A percentile compares a stretch with the other conserved stretches of the same genome.
Conservation (phyloP, 768 basidiomycete genomes). For the Hygrophoropsis aurantiaca region DNA sequence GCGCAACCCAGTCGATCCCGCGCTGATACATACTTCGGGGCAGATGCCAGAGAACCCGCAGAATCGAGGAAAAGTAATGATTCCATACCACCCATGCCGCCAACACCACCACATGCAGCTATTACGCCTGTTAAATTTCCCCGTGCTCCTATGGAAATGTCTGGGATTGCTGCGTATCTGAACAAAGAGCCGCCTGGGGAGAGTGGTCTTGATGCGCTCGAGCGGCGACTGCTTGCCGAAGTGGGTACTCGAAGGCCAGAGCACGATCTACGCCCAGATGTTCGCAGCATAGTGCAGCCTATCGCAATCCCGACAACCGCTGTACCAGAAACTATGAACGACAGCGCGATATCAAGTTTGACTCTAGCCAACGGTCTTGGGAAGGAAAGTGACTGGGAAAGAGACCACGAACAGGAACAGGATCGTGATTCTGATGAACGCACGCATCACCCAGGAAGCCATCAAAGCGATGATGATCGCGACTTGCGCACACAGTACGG, state of each 20-base stretch:
- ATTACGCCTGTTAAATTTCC: constrained; percentile 33
- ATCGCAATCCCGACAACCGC: constrained; percentile 36
- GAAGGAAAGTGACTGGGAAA: constrained; percentile 3
- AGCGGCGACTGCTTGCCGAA: constrained; percentile 64
- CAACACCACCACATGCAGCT: constrained; percentile 54
- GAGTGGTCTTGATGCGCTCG: constrained; percentile 72
- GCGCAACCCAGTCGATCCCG: constrained; percentile 15
- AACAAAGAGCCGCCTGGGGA: constrained; percentile 29
- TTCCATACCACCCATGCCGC: constrained; percentile 32
- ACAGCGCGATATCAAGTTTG: constrained; percentile 49
- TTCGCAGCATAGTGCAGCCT: constrained; percentile 37
- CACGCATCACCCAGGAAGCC: constrained; percentile 27
- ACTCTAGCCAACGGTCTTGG: constrained; percentile 33
- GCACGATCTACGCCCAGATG: constrained; percentile 30
- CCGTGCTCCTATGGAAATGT: constrained; percentile 30
- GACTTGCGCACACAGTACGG: constrained; percentile 30
- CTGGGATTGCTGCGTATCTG: constrained; percentile 20
- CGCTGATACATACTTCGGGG: constrained; percentile 33
- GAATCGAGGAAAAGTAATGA: no score
- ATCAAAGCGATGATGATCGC: constrained; percentile 30
- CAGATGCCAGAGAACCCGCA: background rate
- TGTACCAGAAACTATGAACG: constrained; percentile 32
- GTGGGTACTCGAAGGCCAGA: constrained; percentile 63
- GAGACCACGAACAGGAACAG: constrained; percentile 16
- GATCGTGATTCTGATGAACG: constrained; percentile 32